Evolutionary conservation across 2,329 filamentous ascomycete species (phyloP).

Genomic region (Didymella arachidicola): DNA sequence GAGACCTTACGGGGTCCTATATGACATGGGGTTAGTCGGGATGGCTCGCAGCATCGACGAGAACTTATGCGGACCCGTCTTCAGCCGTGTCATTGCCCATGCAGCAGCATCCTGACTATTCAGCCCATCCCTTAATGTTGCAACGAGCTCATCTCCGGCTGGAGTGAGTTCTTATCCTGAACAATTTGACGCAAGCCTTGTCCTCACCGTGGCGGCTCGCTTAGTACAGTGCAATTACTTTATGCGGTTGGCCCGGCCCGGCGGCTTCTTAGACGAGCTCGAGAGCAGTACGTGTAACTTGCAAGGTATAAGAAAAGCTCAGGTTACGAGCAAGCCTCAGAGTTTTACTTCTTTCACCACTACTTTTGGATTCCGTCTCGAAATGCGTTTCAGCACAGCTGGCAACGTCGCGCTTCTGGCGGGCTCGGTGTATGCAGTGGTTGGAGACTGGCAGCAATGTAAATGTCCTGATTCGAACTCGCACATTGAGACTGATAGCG

Average conservation of each 20-base stretch:
- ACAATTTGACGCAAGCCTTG: slow-evolving; percentile 2
- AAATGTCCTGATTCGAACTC: neutral
- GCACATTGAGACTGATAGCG: slow-evolving; percentile 1
- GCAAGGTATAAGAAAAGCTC: slow-evolving; percentile 5
- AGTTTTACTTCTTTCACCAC: no score
- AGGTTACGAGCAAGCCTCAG: no score
- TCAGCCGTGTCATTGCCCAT: no score
- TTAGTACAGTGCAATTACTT: slow-evolving; percentile 22
- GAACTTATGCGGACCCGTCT: no score
- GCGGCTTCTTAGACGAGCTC: slow-evolving; percentile 4
- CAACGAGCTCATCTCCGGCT: neutral
- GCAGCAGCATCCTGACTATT: neutral
- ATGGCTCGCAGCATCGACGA: no score
- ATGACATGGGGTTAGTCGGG: no score
- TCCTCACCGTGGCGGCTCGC: neutral
- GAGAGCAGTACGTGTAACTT: neutral
- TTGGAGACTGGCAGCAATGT: slow-evolving; percentile 49
- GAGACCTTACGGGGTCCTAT: no score
- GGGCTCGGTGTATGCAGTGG: slow-evolving; percentile 34
- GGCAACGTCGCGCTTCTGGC: slow-evolving; percentile 34
- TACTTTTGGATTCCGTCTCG: neutral
- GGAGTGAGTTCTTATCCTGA: neutral
- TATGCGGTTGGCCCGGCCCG: slow-evolving; percentile 18
- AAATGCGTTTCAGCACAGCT: slow-evolving; percentile 35
- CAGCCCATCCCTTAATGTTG: neutral